Base-by-base conservation (phyloP, 1,139 yeast species). In the Diutina neorugosa region DNA sequence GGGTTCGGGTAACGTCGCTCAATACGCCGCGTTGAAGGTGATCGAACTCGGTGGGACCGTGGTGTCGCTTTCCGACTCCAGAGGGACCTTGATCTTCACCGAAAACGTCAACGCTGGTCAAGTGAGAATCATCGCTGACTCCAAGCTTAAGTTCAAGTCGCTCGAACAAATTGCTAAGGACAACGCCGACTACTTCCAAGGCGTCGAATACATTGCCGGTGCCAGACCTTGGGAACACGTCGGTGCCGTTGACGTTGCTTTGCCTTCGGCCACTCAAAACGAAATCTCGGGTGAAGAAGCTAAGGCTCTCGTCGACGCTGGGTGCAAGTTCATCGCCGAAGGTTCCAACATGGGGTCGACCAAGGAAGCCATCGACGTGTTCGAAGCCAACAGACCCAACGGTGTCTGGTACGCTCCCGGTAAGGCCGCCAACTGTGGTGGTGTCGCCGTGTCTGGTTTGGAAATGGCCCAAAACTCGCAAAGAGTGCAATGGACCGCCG, bases 321-420 rank as follows among this genome's bases (percentile, higher is more conserved):
- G 98, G 66, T 84, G 86, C 73, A 86, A 86, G 76, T 91, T 72
- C 77, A 82, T 93, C 67, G 98, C 98, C 64, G 98, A 93, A 80
- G 98, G 98, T 69, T 93, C 98, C 67, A 93, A 93, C 78, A 93
- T 93, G 98, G 98, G 98, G 69, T 91, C 96, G 62, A 91, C 97
- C 63, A 86, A 86, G 73, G 98, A 91, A 71, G 98, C 98, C 63
- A 89, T 93, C 63, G 90, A 85, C 61, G 90, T 87, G 57, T 91
- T 91, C 63, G 98, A 93, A 81, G 86, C 86, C 64, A 82, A 81
- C 73, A 86, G 97, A 78, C 63, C 77, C 61, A 69, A 80, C 62
- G 78, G 85, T 61, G 88, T 90, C 71, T 93, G 98, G 98, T 91
- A 91, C 75, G 98, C 96, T 65, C 97, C 97, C 69, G 98, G 98